A percentile compares a stretch with the other conserved stretches of the same genome.
Evolutionary conservation across 371 early-diverging fungal species (phyloP).

Genomic region (Mucor racemosus): DNA sequence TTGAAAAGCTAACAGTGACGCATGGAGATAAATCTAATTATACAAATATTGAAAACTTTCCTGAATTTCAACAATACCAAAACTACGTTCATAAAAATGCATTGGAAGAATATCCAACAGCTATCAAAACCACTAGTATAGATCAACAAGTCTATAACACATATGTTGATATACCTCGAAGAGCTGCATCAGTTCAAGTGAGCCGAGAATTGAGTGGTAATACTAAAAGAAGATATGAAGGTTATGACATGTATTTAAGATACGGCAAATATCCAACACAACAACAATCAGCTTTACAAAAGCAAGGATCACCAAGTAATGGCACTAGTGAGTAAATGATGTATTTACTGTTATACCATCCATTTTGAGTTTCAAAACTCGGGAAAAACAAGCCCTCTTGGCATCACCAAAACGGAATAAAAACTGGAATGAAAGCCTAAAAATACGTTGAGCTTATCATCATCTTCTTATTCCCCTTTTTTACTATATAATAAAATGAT

Average conservation of each 20-base stretch:
- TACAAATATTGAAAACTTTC: slow-evolving; percentile 32
- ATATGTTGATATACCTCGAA: slow-evolving; percentile 52
- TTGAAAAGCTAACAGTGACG: slow-evolving; percentile 39
- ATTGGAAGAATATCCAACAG: slow-evolving; percentile 36
- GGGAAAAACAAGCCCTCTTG: not conserved
- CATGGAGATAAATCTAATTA: slow-evolving; percentile 31
- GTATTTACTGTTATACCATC: no score
- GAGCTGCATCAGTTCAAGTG: slow-evolving; percentile 48
- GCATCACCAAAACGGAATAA: not conserved
- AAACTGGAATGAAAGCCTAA: not conserved
- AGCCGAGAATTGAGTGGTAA: slow-evolving; percentile 43
- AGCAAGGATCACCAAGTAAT: slow-evolving; percentile 1
- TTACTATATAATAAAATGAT: slow-evolving; percentile 2
- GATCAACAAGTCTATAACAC: slow-evolving; percentile 57
- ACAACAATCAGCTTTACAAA: not conserved
- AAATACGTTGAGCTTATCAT: not conserved
- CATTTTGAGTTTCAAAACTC: not conserved
- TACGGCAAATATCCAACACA: slow-evolving; percentile 41
- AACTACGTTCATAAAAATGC: slow-evolving; percentile 50
- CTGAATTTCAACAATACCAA: slow-evolving; percentile 56
- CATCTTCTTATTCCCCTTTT: not conserved
- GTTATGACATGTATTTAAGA: slow-evolving; percentile 49
- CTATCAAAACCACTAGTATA: slow-evolving; percentile 36
- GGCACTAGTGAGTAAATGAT: not conserved
- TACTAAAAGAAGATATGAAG: slow-evolving; percentile 53